Evolutionary conservation across 495 filamentous ascomycete species (phyloP).

Genomic region (Tuber indicum): DNA sequence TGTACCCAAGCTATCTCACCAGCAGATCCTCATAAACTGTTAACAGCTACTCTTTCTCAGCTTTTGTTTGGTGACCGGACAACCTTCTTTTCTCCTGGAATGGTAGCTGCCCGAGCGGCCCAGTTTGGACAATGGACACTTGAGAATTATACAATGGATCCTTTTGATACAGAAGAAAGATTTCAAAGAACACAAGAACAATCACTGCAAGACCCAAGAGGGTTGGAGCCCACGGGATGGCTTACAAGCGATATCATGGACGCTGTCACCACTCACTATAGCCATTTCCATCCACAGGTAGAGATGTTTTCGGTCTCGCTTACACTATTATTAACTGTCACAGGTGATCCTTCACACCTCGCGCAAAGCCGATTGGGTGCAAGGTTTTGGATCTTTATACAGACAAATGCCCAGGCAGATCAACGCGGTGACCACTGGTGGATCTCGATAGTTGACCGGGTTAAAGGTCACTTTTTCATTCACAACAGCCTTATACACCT

Average conservation of each 20-base stretch:
- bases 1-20: not conserved
- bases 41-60: not conserved
- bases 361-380: not conserved
- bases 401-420: slow-evolving; percentile 1
- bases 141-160: not conserved
- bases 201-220: not conserved
- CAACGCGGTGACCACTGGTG: not conserved
- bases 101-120: not conserved
- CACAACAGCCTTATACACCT: not conserved
- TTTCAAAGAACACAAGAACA: not conserved
- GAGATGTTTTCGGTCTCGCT: not conserved
- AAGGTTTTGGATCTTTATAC: slow-evolving; percentile 19
- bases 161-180: not conserved
- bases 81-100: not conserved
- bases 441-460: slow-evolving; percentile 3
- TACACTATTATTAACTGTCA: not conserved
- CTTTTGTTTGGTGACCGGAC: not conserved
- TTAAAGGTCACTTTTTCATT: slow-evolving; percentile 2
- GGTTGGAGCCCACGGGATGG: not conserved
- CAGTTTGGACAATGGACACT: not conserved
- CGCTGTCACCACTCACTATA: not conserved
- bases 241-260: slow-evolving; percentile 1
- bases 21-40: not conserved
- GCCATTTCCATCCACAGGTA: not conserved
- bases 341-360: not conserved